These are phyloP conservation scores for Chenopodium album DNA, from an alignment of 148 eudicot species.

Conservation along the genomic window DNA sequence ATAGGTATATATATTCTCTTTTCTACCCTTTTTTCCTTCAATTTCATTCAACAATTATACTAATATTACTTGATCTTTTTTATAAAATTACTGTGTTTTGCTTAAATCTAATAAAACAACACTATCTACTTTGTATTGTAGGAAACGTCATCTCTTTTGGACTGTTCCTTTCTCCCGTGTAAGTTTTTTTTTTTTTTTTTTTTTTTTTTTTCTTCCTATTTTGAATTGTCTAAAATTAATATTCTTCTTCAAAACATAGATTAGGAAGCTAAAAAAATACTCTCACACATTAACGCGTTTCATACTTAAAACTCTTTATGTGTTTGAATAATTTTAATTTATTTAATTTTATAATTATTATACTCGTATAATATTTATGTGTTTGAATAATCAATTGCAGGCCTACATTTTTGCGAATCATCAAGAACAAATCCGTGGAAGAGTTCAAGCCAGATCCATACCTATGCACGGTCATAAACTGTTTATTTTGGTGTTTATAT, in stretches of 20 bases:
- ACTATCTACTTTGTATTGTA: constrained; percentile 22
- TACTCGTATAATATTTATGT: no score
- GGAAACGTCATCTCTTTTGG: constrained; percentile 65
- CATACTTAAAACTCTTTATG: no score
- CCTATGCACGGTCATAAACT: constrained; percentile 57
- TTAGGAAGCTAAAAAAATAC: no score
- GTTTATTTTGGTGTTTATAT: constrained; percentile 75
- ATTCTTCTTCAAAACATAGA: no score
- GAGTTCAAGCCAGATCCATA: constrained; percentile 69
- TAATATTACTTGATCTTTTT: background rate
- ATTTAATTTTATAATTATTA: no score
- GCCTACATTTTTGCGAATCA: constrained; percentile 56
- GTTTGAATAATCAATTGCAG: constrained; percentile 29
- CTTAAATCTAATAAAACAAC: no score
- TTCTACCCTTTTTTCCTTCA: background rate
- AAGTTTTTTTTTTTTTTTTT: constrained; percentile 16
- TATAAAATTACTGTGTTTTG: background rate
- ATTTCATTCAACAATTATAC: background rate
- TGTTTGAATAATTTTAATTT: no score
- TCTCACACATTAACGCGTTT: no score
- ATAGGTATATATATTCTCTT: constrained; percentile 21
- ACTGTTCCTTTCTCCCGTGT: constrained; percentile 62
- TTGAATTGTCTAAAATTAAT: no score
- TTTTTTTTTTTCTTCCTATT: background rate
- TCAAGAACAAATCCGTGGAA: constrained; percentile 58